Conservation (phyloP, 2,329 filamentous ascomycete species). For the Phialemoniopsis sp. region DNA sequence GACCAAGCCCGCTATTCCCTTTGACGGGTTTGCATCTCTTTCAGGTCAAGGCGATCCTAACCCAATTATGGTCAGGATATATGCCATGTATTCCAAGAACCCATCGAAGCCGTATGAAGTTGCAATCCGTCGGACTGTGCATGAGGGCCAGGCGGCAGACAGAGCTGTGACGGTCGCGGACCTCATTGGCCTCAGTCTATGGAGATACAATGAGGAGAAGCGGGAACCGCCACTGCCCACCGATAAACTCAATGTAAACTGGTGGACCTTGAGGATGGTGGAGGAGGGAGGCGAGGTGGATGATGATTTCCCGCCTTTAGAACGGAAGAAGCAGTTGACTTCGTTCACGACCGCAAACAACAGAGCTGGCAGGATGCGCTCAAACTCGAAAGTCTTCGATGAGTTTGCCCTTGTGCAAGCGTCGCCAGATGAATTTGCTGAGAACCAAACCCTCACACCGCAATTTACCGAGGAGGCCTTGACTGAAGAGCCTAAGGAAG, state of each 20-base stretch:
- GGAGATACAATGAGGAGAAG: conserved; percentile 74
- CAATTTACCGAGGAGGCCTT: conserved; percentile 54
- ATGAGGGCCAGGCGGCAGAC: conserved; percentile 60
- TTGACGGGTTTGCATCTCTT: conserved; percentile 72
- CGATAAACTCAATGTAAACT: conserved; percentile 72
- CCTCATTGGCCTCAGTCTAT: conserved; percentile 76
- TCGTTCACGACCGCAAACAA: conserved; percentile 83
- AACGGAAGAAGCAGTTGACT: conserved; percentile 68
- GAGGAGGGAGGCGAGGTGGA: conserved; percentile 82
- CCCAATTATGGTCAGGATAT: conserved; percentile 73
- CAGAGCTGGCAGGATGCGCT: conserved; percentile 58
- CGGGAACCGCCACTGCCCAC: conserved; percentile 60
- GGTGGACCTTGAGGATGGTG: conserved; percentile 80
- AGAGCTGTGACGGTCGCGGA: conserved; percentile 70
- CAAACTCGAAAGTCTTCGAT: conserved; percentile 74
- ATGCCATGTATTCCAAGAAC: conserved; percentile 65
- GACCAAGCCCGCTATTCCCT: conserved; percentile 64
- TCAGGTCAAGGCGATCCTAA: conserved; percentile 76
- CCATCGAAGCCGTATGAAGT: conserved; percentile 66
- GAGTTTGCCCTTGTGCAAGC: conserved; percentile 79
- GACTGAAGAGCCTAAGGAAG: conserved; percentile 27
- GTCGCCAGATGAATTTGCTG: conserved; percentile 60
- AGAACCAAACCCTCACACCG: conserved; percentile 66
- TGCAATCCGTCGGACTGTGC: conserved; percentile 64
- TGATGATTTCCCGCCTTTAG: conserved; percentile 77